Conservation (phyloP, 441 rosid species). For the Jatropha multifida region DNA sequence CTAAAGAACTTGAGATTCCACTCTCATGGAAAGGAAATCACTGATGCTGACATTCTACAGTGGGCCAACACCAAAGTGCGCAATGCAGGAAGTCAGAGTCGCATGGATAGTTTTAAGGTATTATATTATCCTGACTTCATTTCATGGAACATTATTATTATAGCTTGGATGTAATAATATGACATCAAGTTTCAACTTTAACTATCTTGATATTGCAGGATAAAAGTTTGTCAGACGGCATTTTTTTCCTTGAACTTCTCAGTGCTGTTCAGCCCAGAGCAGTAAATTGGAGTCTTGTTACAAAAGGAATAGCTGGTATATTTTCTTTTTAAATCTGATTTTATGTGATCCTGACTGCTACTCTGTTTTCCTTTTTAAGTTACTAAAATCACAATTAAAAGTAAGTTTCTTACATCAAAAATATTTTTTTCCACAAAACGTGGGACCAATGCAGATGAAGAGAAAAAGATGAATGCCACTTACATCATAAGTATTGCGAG, state of each 20-base stretch:
- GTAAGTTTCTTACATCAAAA: not conserved
- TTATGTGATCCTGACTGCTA: not conserved
- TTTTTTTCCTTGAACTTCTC: slow-evolving; percentile 91
- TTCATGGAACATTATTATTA: not conserved
- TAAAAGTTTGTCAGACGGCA: slow-evolving; percentile 68
- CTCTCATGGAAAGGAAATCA: slow-evolving; percentile 81
- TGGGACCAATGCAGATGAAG: slow-evolving; percentile 49
- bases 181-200: not conserved
- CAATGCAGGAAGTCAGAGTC: slow-evolving; percentile 60
- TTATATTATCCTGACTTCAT: not conserved
- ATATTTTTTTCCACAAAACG: not conserved
- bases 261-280: slow-evolving; percentile 93
- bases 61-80: slow-evolving; percentile 91
- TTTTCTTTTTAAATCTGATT: not conserved
- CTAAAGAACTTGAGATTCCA: slow-evolving; percentile 76
- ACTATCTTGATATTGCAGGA: slow-evolving; percentile 48
- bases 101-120: slow-evolving; percentile 66
- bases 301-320: slow-evolving; percentile 84
- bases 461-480: slow-evolving; percentile 90
- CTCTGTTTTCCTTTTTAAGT: not conserved
- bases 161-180: not conserved
- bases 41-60: slow-evolving; percentile 71
- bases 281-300: slow-evolving; percentile 92
- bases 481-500: slow-evolving; percentile 90
- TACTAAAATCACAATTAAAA: not conserved